Evolutionary conservation across 148 eudicot genomes (phyloP).

Genomic region (Spergularia bocconei): DNA sequence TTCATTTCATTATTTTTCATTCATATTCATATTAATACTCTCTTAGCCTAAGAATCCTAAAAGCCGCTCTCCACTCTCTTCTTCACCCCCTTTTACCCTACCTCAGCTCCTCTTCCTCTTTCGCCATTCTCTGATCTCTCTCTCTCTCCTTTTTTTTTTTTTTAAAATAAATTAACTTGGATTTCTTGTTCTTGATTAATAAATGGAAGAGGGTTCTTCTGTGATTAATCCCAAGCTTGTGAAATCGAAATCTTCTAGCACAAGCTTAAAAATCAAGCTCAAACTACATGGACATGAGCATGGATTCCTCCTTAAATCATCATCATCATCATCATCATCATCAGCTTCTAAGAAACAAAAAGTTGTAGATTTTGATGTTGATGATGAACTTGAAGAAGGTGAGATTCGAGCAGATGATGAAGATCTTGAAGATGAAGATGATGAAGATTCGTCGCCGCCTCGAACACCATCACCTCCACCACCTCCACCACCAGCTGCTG

Average conservation of each 20-base stretch:
- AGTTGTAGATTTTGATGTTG: not conserved
- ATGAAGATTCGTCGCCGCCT: not conserved
- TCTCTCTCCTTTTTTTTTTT: not conserved
- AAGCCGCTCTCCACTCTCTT: not conserved
- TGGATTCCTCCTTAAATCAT: not conserved
- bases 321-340: no score
- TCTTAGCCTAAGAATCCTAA: not conserved
- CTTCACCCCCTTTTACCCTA: not conserved
- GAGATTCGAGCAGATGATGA: constrained; percentile 2
- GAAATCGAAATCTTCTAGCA: not conserved
- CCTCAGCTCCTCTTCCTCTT: not conserved
- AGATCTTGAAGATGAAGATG: not conserved
- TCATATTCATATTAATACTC: not conserved
- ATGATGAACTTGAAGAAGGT: constrained; percentile 10
- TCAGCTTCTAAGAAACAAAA: no score
- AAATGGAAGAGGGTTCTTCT: not conserved
- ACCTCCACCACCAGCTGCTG: not conserved
- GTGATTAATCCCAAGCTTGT: not conserved
- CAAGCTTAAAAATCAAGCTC: constrained; percentile 14
- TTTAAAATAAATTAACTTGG: not conserved
- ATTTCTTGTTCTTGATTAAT: not conserved
- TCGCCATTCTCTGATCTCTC: no score
- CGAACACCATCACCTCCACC: not conserved
- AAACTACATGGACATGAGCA: not conserved
- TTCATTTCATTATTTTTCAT: no score